Evolutionary conservation across 306 rosid genomes (phyloP).

Genomic region (Fragaria ananassa): DNA sequence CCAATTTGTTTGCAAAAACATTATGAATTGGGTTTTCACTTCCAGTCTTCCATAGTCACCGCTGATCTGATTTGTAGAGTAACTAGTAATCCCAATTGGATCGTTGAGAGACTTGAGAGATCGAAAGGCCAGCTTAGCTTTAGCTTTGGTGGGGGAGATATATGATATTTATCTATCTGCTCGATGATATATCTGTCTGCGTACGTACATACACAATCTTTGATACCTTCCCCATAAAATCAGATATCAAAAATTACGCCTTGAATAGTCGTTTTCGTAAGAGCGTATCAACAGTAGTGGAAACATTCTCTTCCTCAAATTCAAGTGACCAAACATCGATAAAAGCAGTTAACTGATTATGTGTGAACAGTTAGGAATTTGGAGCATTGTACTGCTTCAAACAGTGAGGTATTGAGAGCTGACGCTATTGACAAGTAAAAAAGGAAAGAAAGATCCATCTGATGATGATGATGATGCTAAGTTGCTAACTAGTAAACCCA

Average conservation of each 20-base stretch:
- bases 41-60: no score
- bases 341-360: constrained; percentile 27
- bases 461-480: neutral
- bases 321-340: constrained; percentile 24
- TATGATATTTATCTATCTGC: neutral
- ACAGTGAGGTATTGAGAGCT: constrained; percentile 14
- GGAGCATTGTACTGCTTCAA: constrained; percentile 31
- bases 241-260: neutral
- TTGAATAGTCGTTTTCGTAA: constrained; percentile 24
- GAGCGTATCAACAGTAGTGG: constrained; percentile 42
- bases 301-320: constrained; percentile 42
- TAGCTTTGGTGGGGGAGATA: neutral
- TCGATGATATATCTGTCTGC: neutral
- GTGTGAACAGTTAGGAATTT: constrained; percentile 55
- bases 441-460: neutral
- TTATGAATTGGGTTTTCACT: no score
- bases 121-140: neutral
- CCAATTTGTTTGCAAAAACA: no score
- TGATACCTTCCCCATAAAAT: neutral
- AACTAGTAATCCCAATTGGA: no score
- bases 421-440: constrained; percentile 9
- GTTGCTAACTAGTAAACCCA: neutral
- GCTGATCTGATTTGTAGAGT: no score
- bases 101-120: neutral
- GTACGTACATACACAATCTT: constrained; percentile 15